Evolutionary conservation across 176 grass and related monocot genomes (phyloP).

Genomic region (Carex scoparia): DNA sequence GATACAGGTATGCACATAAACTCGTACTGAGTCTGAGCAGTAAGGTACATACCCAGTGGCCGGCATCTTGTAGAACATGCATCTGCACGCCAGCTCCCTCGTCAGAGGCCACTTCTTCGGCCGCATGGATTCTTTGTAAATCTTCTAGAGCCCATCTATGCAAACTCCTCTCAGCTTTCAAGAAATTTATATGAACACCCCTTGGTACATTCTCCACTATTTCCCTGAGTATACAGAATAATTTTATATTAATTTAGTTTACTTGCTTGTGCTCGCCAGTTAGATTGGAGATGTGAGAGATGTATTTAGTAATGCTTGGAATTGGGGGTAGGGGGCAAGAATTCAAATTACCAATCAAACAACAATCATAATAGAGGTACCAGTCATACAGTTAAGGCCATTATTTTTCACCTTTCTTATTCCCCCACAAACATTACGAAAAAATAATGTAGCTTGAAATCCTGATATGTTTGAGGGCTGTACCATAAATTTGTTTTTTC

Average conservation of each 20-base stretch:
- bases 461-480: neutral
- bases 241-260: neutral
- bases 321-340: neutral
- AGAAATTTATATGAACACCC: constrained; percentile 85
- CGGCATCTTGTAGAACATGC: constrained; percentile 95
- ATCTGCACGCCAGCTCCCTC: constrained; percentile 90
- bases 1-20: neutral
- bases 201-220: constrained; percentile 84
- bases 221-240: constrained; percentile 40
- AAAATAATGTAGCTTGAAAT: neutral
- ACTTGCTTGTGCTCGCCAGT: neutral
- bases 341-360: neutral
- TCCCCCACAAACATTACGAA: neutral
- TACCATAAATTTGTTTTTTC: constrained; percentile 97
- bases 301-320: neutral
- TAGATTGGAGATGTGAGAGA: neutral
- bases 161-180: constrained; percentile 97
- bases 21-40: neutral
- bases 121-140: constrained; percentile 72
- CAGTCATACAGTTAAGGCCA: neutral
- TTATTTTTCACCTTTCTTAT: neutral
- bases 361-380: neutral
- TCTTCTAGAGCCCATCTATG: constrained; percentile 99
- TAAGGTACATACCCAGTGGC: constrained; percentile 72
- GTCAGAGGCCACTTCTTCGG: constrained; percentile 71